These are phyloP conservation scores for Pezicula neosporulosa DNA, from an alignment of 2,329 filamentous ascomycete species.

Conservation along the genomic window DNA sequence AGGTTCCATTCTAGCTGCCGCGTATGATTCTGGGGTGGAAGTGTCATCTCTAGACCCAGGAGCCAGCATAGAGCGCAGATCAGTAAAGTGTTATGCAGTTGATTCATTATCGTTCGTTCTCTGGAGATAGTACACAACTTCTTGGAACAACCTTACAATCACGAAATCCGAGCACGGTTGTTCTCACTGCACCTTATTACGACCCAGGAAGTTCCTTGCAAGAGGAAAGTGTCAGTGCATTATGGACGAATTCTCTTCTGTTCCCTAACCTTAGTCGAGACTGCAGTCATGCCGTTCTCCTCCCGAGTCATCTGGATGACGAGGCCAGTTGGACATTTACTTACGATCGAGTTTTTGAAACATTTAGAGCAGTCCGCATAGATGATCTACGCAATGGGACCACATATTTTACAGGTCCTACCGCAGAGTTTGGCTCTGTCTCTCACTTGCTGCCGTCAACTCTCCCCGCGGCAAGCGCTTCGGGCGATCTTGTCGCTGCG, in stretches of 20 bases:
- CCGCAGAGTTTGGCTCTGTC: constrained; percentile 46
- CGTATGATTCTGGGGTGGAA: constrained; percentile 86
- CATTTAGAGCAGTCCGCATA: constrained; percentile 72
- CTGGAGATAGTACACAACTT: constrained; percentile 73
- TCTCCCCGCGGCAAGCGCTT: constrained; percentile 63
- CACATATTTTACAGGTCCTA: constrained; percentile 74
- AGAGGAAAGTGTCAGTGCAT: constrained; percentile 65
- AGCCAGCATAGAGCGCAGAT: constrained; percentile 65
- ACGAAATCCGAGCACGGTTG: constrained; percentile 65
- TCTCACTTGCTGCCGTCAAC: constrained; percentile 65
- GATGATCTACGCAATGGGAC: constrained; percentile 74
- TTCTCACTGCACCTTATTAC: constrained; percentile 77
- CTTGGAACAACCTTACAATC: constrained; percentile 70
- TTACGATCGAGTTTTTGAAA: constrained; percentile 73
- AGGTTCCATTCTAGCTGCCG: constrained; percentile 77
- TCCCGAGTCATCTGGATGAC: constrained; percentile 42
- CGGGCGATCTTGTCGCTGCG: constrained; percentile 69
- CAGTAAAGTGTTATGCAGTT: constrained; percentile 75
- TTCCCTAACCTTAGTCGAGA: constrained; percentile 79
- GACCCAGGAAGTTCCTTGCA: constrained; percentile 64
- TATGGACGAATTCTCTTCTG: constrained; percentile 84
- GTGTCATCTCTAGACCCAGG: constrained; percentile 67
- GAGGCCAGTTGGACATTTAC: constrained; percentile 76
- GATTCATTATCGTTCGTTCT: constrained; percentile 74
- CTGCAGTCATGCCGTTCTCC: constrained; percentile 72